Evolutionary conservation across 169 alveolate species (phyloP), one percentile per base, ranked within the genome.

Genomic region (Amoebophrya sp.): DNA sequence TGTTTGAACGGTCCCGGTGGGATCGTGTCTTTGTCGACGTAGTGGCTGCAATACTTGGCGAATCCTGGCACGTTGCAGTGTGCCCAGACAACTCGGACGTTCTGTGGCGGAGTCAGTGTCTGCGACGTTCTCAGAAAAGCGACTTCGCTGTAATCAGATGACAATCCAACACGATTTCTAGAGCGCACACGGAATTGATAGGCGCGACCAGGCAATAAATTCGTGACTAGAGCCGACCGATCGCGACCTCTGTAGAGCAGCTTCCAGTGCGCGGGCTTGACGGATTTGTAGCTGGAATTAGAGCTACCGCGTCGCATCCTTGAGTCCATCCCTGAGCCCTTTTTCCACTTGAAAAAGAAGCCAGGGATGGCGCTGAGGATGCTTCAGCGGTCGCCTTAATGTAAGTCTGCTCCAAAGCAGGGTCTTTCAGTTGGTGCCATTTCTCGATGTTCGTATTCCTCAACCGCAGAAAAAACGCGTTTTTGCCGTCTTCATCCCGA

Each of bases 51-150:
- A 36, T 65, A 65, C 83, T 65, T 65, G 83, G 2, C 36, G 83
- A 65, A 65, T 36, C 83, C 83, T 36, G 83, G 83, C 10, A 65
- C n/a, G 33, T 1, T 65, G 83, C 83, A 65, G 83, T 65, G 83
- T 36, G 83, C 83, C 83, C 83, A 65, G 39, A 26, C 83, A 10
- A 26, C 83, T 29, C 83, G 83, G 33, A 65, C 83, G 83, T 65
- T 65, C 83, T 65, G 36, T 10, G 83, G 83, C 83, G 12, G 12
- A 29, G 2, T 1, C 12, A 65, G 83, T 1, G 33, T 36, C 83
- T 65, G 36, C 38, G 83, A 65, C 38, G 83, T 65, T 1, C 83
- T 29, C 83, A 65, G 83, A 65, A 65, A 65, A 10, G 83, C 18
- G 83, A 65, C n/a, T 26, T 65, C 83, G 33, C 33, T 6, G 26